Evolutionary conservation across 306 rosid species (phyloP), one percentile per base, ranked within the genome.

Genomic region (Inga laurina): DNA sequence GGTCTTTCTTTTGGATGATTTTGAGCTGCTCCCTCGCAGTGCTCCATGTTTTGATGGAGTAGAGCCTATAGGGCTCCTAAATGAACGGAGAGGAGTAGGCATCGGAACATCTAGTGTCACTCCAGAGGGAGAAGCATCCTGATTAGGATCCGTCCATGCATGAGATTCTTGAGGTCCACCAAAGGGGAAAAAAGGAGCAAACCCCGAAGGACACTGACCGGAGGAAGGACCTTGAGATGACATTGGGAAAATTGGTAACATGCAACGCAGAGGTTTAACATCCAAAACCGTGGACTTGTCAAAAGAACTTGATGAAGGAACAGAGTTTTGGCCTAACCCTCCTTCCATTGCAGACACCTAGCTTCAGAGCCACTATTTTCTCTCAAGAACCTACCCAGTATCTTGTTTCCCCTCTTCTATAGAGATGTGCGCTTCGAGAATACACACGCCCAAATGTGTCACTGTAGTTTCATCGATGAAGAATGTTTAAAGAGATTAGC

Each of bases 251-350:
- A 92, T 85, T 0, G 91, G 94, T 54, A 80, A 85, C 76, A 92
- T 80, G 87, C 84, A 82, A 76, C 93, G 92, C 77, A 92, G 45
- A 52, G 93, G 92, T 74, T 85, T 90, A 10, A 74, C 87, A 66
- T 92, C 90, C 75, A 92, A 77, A 84, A 89, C 83, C 77, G 44
- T 72, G 43, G 91, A 83, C 86, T 87, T 89, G 74, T 90, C 91
- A 79, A 87, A 22, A 12, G 87, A 89, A 82, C 56, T 75, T 15
- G 90, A 85, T 39, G 79, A 44, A 72, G 82, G 74, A 82, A 74
- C 65, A 5, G 77, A 66, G 81, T 75, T 74, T 59, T 67, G 79
- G 54, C 80, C 80, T 11, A 79, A 85, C 61, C 88, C 85, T 57
- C 74, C 75, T 85, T 91, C 93, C 93, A 91, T 91, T 37, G 67